Base-by-base conservation (phyloP, 495 filamentous ascomycete genomes). In the Xeromyces bisporus region DNA sequence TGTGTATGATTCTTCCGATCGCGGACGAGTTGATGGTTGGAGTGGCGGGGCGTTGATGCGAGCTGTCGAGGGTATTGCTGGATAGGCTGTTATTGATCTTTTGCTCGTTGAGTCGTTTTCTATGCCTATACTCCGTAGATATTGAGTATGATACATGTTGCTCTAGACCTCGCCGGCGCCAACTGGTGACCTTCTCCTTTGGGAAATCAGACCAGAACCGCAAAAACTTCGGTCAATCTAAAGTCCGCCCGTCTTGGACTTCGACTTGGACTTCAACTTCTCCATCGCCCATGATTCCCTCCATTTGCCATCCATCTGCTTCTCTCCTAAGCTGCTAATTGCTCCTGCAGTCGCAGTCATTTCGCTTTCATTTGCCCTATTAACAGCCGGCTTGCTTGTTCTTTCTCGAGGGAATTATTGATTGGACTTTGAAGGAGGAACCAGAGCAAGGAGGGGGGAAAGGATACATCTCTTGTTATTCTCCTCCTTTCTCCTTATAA, bases 1-100 rank as follows among this genome's bases (percentile, higher is more conserved):
- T 39, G 39, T 91, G n/a, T 74, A 72, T 56, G 67, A 77, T 28
- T 75, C 69, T 8, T 78, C 73, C 48, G 79, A 87, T 56, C 55
- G 64, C 33, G 60, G 68, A 38, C 70, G 75, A 38, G 66, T 84
- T 4, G 51, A 50, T 43, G 62, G 43, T 15, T 94, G 78, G 84
- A 80, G 72, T 41, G 66, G 60, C 35, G 60, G 61, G 3, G 47
- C 63, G 17, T 35, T 66, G 23, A 44, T 36, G 27, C 41, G 38
- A 10, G 39, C 43, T 9, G 33, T 62, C 17, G 39, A 53, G 32
- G 37, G 47, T 15, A 49, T 57, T 28, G 36, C 35, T 34, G 36
- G 21, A 28, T 41, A 42, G 28, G 13, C 5, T 26, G 7, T 6
- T 26, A 4, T 26, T 26, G 6, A 26, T 26, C 21, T 23, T 23